Evolutionary conservation across 2,329 filamentous ascomycete genomes (phyloP).

Genomic region (Colletotrichum horii): DNA sequence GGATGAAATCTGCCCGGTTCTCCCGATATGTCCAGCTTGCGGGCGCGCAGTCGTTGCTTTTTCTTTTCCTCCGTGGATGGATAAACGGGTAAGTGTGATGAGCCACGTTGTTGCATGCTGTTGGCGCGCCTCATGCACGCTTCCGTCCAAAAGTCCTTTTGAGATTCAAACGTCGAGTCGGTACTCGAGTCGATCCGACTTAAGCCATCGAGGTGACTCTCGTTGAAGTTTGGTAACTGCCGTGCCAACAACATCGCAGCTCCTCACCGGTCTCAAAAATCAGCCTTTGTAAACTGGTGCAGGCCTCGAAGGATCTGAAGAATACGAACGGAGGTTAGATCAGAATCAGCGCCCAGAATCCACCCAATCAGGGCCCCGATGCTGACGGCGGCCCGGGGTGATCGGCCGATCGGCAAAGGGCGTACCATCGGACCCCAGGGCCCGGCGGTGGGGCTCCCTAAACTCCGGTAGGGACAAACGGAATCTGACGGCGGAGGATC

Average conservation of each 20-base stretch:
- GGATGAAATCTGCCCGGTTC: background rate
- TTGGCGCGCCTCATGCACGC: background rate
- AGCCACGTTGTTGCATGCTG: background rate
- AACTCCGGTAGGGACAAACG: background rate
- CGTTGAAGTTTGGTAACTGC: rapidly evolving
- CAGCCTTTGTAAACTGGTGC: rapidly evolving
- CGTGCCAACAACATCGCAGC: background rate
- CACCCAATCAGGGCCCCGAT: background rate
- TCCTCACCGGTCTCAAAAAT: background rate
- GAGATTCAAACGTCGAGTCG: background rate
- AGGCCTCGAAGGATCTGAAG: background rate
- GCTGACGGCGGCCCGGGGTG: background rate
- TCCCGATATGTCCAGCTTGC: background rate
- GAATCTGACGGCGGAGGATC: background rate
- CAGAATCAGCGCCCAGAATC: background rate
- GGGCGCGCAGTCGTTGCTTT: background rate
- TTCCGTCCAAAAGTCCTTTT: background rate
- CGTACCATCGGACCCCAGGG: background rate
- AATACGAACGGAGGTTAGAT: background rate
- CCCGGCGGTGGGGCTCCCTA: background rate
- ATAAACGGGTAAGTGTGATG: background rate
- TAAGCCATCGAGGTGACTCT: background rate
- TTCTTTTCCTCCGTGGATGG: background rate
- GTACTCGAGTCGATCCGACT: background rate
- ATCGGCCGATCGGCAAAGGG: background rate